Conservation (phyloP, 768 basidiomycete genomes). For the Podaxis sp. region DNA sequence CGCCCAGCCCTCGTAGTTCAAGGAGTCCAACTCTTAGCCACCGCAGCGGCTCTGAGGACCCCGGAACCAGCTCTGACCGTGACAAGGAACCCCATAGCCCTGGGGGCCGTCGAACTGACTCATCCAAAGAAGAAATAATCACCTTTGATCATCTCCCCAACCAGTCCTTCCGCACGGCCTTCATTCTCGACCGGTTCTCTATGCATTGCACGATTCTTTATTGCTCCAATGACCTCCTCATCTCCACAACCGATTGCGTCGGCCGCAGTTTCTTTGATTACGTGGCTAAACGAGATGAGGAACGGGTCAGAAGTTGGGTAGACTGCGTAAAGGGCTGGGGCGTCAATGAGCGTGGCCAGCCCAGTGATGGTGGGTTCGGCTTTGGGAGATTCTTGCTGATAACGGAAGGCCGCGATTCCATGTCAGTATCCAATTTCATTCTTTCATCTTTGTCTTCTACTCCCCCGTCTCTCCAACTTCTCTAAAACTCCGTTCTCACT, state of each 20-base stretch:
- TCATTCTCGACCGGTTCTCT: constrained; percentile 80
- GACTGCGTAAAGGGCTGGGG: constrained; percentile 81
- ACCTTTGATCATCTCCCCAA: constrained; percentile 64
- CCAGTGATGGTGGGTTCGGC: constrained; percentile 82
- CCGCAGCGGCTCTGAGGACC: constrained; percentile 14
- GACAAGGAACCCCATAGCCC: not conserved
- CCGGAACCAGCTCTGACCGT: constrained; percentile 5
- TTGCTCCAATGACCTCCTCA: constrained; percentile 70
- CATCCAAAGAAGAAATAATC: constrained; percentile 26
- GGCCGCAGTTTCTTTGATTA: constrained; percentile 77
- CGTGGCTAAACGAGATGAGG: constrained; percentile 62
- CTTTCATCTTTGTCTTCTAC: not conserved
- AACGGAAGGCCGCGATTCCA: constrained; percentile 61
- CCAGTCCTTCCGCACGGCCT: constrained; percentile 74
- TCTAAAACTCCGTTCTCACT: not conserved
- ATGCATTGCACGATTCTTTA: constrained; percentile 64
- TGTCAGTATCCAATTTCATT: constrained; percentile 36
- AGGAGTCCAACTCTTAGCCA: constrained; percentile 12
- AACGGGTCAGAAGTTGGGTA: constrained; percentile 69
- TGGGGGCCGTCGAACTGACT: not conserved
- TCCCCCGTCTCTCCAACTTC: not conserved
- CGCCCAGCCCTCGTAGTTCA: constrained; percentile 22
- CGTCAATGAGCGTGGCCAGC: constrained; percentile 80
- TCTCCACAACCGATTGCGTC: constrained; percentile 58
- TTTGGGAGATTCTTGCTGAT: constrained; percentile 69